These are phyloP conservation scores for Ustilago tritici DNA, from an alignment of 1,284 basidiomycete genomes.

Conservation along the genomic window DNA sequence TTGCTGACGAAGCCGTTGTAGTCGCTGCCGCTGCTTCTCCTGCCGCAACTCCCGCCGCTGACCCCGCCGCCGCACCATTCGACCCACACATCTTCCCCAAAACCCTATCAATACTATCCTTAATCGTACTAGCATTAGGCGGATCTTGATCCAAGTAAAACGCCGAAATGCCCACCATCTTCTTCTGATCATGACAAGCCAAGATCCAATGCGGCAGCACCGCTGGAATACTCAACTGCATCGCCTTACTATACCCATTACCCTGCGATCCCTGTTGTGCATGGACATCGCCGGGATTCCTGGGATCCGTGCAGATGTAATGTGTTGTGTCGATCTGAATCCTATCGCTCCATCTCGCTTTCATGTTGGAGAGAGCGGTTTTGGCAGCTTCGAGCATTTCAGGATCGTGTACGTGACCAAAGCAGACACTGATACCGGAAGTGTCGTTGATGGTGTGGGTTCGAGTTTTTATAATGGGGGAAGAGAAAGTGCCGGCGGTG, in stretches of 20 bases:
- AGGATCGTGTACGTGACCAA: slow-evolving; percentile 57
- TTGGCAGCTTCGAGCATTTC: slow-evolving; percentile 54
- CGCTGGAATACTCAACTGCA: slow-evolving; percentile 67
- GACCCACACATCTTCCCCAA: slow-evolving; percentile 21
- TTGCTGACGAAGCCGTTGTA: not conserved
- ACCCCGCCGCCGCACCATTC: not conserved
- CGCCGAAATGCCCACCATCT: slow-evolving; percentile 67
- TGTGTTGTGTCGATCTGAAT: slow-evolving; percentile 79
- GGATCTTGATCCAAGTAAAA: slow-evolving; percentile 67
- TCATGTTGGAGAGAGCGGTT: slow-evolving; percentile 52
- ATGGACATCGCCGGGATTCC: slow-evolving; percentile 46
- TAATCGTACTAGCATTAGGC: slow-evolving; percentile 57
- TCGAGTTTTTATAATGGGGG: slow-evolving; percentile 54
- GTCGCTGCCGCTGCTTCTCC: slow-evolving; percentile 8
- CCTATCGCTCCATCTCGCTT: slow-evolving; percentile 79
- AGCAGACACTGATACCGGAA: slow-evolving; percentile 66
- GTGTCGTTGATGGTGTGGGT: slow-evolving; percentile 68
- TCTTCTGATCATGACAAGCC: slow-evolving; percentile 64
- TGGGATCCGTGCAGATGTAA: slow-evolving; percentile 61
- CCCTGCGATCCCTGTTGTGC: slow-evolving; percentile 31
- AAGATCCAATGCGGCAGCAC: slow-evolving; percentile 69
- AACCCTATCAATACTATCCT: slow-evolving; percentile 39
- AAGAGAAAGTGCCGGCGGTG: slow-evolving; percentile 62
- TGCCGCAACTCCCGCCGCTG: not conserved
- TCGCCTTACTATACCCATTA: slow-evolving; percentile 58